A percentile compares a stretch with the other conserved stretches of the same genome.
These are phyloP conservation scores for Stramenopiles sp. DNA, from an alignment of 352 stramenopile species.

Conservation along the genomic window DNA sequence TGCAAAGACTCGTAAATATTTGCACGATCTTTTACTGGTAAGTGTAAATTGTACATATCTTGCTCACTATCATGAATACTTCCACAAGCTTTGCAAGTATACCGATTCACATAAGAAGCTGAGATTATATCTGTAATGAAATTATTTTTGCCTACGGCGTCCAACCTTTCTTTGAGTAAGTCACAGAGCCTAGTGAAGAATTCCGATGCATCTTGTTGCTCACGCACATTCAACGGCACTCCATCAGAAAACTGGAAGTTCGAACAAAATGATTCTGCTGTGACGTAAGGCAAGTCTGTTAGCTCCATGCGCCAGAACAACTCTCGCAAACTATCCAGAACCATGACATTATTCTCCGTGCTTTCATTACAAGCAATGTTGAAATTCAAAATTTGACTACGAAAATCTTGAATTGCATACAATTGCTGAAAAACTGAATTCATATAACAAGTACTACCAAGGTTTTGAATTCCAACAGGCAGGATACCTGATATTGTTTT, in stretches of 20 bases:
- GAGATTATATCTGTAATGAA: no score
- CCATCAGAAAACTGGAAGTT: conserved; percentile 21
- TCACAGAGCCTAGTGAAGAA: conserved; percentile 18
- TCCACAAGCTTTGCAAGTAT: no score
- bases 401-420: conserved; percentile 20
- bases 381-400: conserved; percentile 15
- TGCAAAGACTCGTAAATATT: conserved; percentile 15
- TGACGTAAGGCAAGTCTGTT: background rate
- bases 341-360: background rate
- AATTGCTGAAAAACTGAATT: conserved; percentile 24
- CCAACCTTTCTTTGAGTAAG: conserved; percentile 21
- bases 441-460: conserved; percentile 24
- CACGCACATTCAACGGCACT: conserved; percentile 20
- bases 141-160: conserved; percentile 22
- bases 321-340: background rate
- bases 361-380: background rate
- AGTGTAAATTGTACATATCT: conserved; percentile 19
- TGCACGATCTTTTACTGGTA: conserved; percentile 20
- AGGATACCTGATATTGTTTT: no score
- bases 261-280: no score
- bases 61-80: no score
- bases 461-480: conserved; percentile 21
- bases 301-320: background rate
- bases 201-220: conserved; percentile 21
- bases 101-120: no score